A percentile compares a stretch with the other conserved stretches of the same genome.
phyloP scores from a whole-genome alignment of 108 stramenopile genomes.

The Halocafeteria seosinensis region DNA sequence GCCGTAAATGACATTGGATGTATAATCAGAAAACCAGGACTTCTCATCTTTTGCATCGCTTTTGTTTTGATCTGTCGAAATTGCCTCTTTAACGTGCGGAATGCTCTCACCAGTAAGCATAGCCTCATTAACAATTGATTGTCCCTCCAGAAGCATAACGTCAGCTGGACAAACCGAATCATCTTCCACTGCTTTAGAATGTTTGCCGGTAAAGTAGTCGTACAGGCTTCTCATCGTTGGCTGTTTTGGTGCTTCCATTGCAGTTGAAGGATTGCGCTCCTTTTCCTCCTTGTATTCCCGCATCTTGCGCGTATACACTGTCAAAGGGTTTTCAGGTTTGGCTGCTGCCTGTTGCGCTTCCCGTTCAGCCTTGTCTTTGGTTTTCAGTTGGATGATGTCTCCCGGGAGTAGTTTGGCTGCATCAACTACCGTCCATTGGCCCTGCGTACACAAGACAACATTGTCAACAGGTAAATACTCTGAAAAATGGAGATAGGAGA shows the following conservation, averaged over 20 bases:
- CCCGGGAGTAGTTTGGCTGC: conserved; percentile 62
- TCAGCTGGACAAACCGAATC: conserved; percentile 51
- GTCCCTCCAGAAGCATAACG: conserved; percentile 59
- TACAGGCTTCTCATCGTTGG: too few species aligned
- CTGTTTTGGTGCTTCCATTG: too few species aligned
- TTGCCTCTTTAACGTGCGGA: conserved; percentile 62
- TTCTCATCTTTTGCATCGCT: conserved; percentile 19
- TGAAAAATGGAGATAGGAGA: too few species aligned
- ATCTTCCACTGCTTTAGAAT: conserved; percentile 1
- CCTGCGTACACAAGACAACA: too few species aligned
- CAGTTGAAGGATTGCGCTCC: too few species aligned
- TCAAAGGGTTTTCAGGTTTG: too few species aligned
- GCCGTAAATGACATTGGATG: conserved; percentile 27
- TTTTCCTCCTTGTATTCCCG: too few species aligned
- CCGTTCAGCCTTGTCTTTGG: too few species aligned
- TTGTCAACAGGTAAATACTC: too few species aligned
- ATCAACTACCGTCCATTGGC: too few species aligned
- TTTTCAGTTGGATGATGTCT: conserved; percentile 54
- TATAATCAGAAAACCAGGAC: not conserved
- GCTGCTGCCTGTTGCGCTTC: not conserved
- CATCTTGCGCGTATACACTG: too few species aligned
- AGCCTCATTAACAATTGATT: conserved; percentile 80
- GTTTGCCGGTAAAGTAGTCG: too few species aligned
- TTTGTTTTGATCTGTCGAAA: conserved; percentile 17
- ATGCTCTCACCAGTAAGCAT: conserved; percentile 86